Conservation (phyloP, 805 yeast genomes). For the Monosporozyma aerobia region DNA sequence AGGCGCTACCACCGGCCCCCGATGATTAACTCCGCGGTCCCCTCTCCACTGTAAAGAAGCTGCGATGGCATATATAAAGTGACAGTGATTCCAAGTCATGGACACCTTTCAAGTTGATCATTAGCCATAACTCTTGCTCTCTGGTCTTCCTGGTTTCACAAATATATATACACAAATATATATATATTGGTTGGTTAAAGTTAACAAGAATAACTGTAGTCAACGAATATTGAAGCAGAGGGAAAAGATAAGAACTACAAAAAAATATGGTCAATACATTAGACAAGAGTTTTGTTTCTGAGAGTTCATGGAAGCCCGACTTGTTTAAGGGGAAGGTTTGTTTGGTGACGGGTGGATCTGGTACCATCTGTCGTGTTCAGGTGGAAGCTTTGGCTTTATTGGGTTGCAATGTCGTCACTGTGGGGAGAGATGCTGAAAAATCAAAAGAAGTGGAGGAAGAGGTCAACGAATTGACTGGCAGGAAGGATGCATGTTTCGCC, state of each 20-base stretch:
- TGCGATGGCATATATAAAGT: neutral
- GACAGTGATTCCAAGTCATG: neutral
- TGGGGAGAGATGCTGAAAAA: conserved; percentile 67
- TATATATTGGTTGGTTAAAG: no score
- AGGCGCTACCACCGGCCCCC: neutral
- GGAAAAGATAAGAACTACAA: neutral
- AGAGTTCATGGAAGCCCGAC: conserved; percentile 42
- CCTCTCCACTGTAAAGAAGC: neutral
- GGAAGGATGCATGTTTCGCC: conserved; percentile 46
- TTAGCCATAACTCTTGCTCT: neutral
- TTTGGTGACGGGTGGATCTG: conserved; percentile 93
- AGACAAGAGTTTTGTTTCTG: conserved; percentile 20
- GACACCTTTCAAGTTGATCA: neutral
- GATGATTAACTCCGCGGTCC: neutral
- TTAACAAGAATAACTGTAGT: no score
- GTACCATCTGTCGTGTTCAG: conserved; percentile 88
- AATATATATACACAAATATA: no score
- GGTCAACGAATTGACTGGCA: conserved; percentile 44
- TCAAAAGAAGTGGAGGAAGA: conserved; percentile 63
- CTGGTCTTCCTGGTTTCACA: no score
- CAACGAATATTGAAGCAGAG: no score
- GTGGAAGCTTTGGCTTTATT: conserved; percentile 72
- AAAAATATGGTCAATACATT: conserved; percentile 21
- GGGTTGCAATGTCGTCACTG: conserved; percentile 80
- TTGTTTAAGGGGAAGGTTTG: conserved; percentile 78